These are phyloP conservation scores for Cladosporium phlei DNA, from an alignment of 2,329 filamentous ascomycete species.

Conservation along the genomic window DNA sequence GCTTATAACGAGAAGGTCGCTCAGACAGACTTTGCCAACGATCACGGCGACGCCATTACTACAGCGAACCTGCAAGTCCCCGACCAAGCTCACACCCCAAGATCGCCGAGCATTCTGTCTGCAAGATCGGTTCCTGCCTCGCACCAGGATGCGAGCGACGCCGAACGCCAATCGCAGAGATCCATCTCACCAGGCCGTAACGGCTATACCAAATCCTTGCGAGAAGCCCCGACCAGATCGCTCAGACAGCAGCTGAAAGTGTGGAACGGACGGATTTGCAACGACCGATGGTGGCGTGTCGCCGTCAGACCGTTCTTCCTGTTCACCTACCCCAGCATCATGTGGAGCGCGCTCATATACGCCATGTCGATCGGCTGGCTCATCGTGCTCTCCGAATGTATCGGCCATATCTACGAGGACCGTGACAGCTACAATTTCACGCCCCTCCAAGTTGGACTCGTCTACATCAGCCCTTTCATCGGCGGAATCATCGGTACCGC, in stretches of 20 bases:
- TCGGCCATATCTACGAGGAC: constrained; percentile 73
- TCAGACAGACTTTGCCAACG: too few species aligned
- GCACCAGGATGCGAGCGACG: background rate
- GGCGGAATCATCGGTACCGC: constrained; percentile 87
- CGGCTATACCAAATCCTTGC: constrained; percentile 66
- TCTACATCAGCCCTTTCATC: constrained; percentile 87
- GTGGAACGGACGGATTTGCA: constrained; percentile 71
- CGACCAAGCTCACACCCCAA: too few species aligned
- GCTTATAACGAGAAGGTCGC: too few species aligned
- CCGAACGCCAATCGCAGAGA: background rate
- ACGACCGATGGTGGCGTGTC: constrained; percentile 75
- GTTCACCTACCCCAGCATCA: constrained; percentile 78
- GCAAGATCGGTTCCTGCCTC: constrained; percentile 9
- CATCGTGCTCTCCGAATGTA: constrained; percentile 86
- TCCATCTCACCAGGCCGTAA: constrained; percentile 14
- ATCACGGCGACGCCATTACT: too few species aligned
- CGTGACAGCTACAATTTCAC: constrained; percentile 71
- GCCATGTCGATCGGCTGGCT: constrained; percentile 88
- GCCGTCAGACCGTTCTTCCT: constrained; percentile 77
- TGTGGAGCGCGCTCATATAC: constrained; percentile 85
- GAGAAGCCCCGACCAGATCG: constrained; percentile 61
- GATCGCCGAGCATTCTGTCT: background rate
- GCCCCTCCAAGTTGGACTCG: constrained; percentile 72
- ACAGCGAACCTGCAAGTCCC: too few species aligned
- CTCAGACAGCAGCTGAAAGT: constrained; percentile 70